These are phyloP conservation scores for Fraxinus greggii DNA, from an alignment of 305 asterid species.

Conservation along the genomic window DNA sequence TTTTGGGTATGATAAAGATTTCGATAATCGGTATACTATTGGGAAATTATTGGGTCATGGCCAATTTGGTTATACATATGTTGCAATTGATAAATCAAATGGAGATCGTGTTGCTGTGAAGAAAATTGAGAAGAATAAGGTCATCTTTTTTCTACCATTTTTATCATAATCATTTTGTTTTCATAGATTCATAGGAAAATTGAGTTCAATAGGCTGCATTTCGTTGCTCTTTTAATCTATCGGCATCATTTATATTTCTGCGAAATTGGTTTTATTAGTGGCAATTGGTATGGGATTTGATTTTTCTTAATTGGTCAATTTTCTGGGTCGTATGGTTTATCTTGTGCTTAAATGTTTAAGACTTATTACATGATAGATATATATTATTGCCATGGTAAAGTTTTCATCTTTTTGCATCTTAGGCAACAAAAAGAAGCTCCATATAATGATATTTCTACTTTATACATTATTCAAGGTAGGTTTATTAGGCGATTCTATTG, in stretches of 20 bases:
- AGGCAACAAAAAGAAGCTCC: background rate
- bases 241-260: constrained; percentile 5
- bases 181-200: background rate
- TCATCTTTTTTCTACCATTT: constrained; percentile 12
- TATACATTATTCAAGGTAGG: background rate
- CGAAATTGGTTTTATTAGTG: constrained; percentile 2
- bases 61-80: constrained; percentile 81
- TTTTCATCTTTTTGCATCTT: background rate
- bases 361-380: background rate
- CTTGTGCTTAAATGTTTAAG: background rate
- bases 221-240: background rate
- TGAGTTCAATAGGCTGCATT: background rate
- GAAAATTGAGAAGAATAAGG: constrained; percentile 78
- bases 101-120: constrained; percentile 89
- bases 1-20: constrained; percentile 78
- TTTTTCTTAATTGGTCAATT: constrained; percentile 4
- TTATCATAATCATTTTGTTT: background rate
- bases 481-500: background rate
- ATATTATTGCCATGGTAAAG: constrained; percentile 8
- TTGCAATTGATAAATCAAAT: constrained; percentile 60
- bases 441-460: background rate
- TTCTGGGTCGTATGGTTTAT: background rate
- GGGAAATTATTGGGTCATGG: constrained; percentile 86
- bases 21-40: constrained; percentile 49
- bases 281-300: constrained; percentile 13